Percentiles rank a stretch among this genome's conserved stretches.
Conservation (phyloP, 1,284 basidiomycete genomes). For the Microbotryum violaceum region DNA sequence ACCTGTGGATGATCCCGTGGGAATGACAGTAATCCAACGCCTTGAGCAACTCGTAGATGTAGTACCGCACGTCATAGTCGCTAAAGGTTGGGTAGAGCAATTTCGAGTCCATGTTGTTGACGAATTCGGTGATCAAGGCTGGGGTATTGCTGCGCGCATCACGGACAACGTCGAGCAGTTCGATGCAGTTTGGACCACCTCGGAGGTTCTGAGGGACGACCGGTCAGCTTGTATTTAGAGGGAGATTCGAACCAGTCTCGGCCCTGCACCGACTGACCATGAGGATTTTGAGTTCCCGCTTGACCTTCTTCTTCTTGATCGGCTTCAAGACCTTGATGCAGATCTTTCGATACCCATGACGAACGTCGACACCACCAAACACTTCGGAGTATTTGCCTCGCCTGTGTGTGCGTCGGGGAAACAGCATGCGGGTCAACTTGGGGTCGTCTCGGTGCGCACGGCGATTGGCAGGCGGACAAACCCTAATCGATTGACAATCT, state of each 20-base stretch:
- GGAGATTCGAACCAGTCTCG: no score
- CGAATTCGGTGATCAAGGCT: slow-evolving; percentile 72
- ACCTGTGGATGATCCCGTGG: slow-evolving; percentile 89
- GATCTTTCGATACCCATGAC: slow-evolving; percentile 78
- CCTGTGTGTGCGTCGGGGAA: neutral
- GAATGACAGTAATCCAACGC: slow-evolving; percentile 97
- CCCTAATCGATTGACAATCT: slow-evolving; percentile 53
- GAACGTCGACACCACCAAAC: slow-evolving; percentile 80
- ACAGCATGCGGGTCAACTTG: neutral
- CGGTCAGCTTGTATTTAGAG: no score
- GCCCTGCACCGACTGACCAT: slow-evolving; percentile 1
- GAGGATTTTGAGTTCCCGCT: slow-evolving; percentile 86
- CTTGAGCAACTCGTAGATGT: slow-evolving; percentile 95
- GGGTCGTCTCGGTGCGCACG: neutral
- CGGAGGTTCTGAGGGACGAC: slow-evolving; percentile 81
- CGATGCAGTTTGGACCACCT: slow-evolving; percentile 82
- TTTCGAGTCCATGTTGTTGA: slow-evolving; percentile 88
- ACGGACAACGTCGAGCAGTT: slow-evolving; percentile 87
- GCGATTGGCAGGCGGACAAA: neutral
- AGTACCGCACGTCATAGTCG: slow-evolving; percentile 95
- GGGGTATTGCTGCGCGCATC: slow-evolving; percentile 49
- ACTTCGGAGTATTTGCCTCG: slow-evolving; percentile 71
- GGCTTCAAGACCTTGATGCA: slow-evolving; percentile 99
- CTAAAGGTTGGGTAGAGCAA: slow-evolving; percentile 77
- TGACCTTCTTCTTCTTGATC: slow-evolving; percentile 99